phyloP scores from a whole-genome alignment of 2,329 filamentous ascomycete genomes.

The Fusarium napiforme region DNA sequence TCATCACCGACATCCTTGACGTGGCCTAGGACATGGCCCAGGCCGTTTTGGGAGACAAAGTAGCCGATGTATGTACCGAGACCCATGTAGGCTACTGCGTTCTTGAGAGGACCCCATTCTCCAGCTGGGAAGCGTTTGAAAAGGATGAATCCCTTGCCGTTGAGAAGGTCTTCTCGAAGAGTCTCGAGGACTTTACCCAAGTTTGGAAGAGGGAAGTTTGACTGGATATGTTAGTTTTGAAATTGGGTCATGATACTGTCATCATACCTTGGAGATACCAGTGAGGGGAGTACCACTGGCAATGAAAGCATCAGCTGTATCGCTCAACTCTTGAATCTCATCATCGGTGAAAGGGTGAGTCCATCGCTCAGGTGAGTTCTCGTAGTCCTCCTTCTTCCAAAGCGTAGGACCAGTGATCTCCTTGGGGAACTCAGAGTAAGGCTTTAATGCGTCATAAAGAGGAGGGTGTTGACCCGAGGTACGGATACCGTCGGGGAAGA shows the following conservation, averaged over 20 bases:
- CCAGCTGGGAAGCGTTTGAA: constrained; percentile 86
- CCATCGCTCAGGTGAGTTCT: constrained; percentile 74
- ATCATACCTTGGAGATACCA: constrained; percentile 63
- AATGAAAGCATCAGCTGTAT: constrained; percentile 76
- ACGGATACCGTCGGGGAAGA: constrained; percentile 60
- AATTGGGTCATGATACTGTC: too few relatives aligned
- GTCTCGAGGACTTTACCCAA: constrained; percentile 50
- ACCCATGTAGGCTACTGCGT: constrained; percentile 90
- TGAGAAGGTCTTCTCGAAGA: constrained; percentile 62
- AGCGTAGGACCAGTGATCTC: constrained; percentile 78
- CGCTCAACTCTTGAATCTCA: constrained; percentile 74
- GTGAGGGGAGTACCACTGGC: constrained; percentile 73
- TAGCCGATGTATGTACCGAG: constrained; percentile 87
- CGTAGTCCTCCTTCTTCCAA: constrained; percentile 76
- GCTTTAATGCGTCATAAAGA: constrained; percentile 69
- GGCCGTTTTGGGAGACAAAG: constrained; percentile 86
- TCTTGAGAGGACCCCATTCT: constrained; percentile 82
- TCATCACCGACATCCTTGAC: constrained; percentile 91
- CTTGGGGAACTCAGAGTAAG: constrained; percentile 77
- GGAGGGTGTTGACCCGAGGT: constrained; percentile 79
- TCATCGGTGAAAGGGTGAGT: constrained; percentile 74
- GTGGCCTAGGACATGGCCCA: constrained; percentile 87
- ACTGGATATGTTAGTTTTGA: constrained; percentile 38
- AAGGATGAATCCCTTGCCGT: constrained; percentile 90
- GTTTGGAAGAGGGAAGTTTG: constrained; percentile 57